phyloP scores from a whole-genome alignment of 2,329 filamentous ascomycete genomes.

The Thelonectria blattea region DNA sequence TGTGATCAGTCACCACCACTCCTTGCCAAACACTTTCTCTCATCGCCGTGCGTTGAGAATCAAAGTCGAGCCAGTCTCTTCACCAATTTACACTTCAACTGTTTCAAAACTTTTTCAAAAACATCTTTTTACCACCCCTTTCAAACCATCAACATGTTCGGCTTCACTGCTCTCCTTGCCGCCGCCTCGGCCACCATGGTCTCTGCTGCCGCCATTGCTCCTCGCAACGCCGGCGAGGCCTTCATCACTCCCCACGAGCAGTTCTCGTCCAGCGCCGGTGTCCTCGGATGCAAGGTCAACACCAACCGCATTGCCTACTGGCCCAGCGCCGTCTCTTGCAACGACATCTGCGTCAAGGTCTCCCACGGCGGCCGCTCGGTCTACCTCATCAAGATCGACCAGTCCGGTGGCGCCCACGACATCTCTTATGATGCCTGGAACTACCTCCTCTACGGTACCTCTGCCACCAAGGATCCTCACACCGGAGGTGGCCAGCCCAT shows the following conservation, averaged over 20 bases:
- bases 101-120: constrained; percentile 25
- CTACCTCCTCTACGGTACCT: constrained; percentile 58
- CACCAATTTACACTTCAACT: constrained; percentile 22
- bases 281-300: constrained; percentile 65
- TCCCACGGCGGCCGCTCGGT: constrained; percentile 55
- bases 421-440: constrained; percentile 69
- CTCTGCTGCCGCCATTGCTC: constrained; percentile 28
- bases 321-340: constrained; percentile 59
- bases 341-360: constrained; percentile 63
- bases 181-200: background rate
- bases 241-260: constrained; percentile 60
- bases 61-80: constrained; percentile 38
- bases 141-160: constrained; percentile 35
- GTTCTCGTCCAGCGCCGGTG: constrained; percentile 63
- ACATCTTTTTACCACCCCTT: constrained; percentile 18
- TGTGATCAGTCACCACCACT: constrained; percentile 39
- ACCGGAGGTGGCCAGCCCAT: constrained; percentile 58
- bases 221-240: constrained; percentile 39
- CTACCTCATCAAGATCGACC: constrained; percentile 64
- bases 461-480: constrained; percentile 53
- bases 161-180: constrained; percentile 36
- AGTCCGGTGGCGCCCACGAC: constrained; percentile 62
- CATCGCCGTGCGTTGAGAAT: constrained; percentile 40
- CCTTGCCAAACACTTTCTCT: constrained; percentile 32
- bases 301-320: constrained; percentile 68